Base-by-base conservation (phyloP, 192 early-diverging fungal species). In the Coemansia reversa region DNA sequence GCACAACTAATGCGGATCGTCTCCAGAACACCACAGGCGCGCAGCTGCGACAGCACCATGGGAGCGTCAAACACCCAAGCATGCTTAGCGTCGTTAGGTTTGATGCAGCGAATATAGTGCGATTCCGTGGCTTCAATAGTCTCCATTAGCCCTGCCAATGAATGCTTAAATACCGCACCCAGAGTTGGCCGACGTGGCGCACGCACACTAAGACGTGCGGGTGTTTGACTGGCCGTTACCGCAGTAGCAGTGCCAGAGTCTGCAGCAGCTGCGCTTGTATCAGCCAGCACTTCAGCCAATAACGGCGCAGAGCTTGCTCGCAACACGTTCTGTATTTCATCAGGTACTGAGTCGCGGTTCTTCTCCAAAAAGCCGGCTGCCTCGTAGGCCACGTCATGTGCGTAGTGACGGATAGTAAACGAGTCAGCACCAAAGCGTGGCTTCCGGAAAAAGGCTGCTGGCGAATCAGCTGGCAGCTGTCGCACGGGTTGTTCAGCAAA, bases 71-170 rank as follows among this genome's bases (percentile, higher is more conserved):
- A 97, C 30, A 63, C 85, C 87, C 95, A 98, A 14, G 95, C 88
- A 2, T 84, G 82, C 74, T 98, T 98, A 52, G 87, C 89, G 65
- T 93, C 93, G 81, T 98, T 98, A 20, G 97, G 95, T 82, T 98
- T 98, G 80, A 98, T 95, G 85, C 97, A 98, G 62, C 97, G 93
- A 63, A 98, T 98, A 70, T 98, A 98, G 72, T 95, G 93, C 52
- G 90, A 91, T 61, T 97, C 91, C 53, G 97, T 98, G 19, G 85
- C 82, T 59, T 90, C 88, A 66, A 98, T 93, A 6, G 95, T 98
- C 47, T 92, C 92, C 97, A 98, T 97, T 22, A 98, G 84, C 60
- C 86, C 88, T 22, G 95, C 92, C 57, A 98, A 83, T 16, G 95
- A 97, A 33, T 78, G 84, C 77, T 96, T 97, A 86, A 98, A 98